Conservation (phyloP, 129 eudicot species). For the Solidago caesia region DNA sequence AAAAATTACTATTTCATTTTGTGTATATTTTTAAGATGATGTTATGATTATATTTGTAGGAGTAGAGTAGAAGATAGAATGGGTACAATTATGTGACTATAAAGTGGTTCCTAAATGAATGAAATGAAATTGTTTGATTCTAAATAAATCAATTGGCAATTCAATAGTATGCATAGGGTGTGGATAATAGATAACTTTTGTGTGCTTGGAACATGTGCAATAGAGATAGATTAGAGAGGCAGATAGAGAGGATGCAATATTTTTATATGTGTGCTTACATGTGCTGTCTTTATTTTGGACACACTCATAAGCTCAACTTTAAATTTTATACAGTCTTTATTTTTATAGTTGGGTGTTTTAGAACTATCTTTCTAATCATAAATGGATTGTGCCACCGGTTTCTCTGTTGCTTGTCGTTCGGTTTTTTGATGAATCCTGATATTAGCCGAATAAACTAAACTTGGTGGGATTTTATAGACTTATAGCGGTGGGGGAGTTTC, state of each 20-base stretch:
- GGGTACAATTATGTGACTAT: not conserved
- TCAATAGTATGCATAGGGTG: not conserved
- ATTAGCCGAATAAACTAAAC: no score
- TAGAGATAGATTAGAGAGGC: constrained; percentile 7
- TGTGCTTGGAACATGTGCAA: constrained; percentile 14
- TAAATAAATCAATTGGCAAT: constrained; percentile 8
- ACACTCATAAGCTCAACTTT: not conserved
- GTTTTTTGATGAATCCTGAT: no score
- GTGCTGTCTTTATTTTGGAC: constrained; percentile 14
- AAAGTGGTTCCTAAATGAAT: not conserved
- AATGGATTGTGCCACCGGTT: no score
- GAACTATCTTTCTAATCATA: no score
- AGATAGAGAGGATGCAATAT: not conserved
- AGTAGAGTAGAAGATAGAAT: no score
- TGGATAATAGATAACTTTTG: constrained; percentile 11
- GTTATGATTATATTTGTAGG: no score
- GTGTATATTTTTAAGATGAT: no score
- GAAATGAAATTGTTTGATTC: not conserved
- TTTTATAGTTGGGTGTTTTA: not conserved
- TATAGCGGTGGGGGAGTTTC: no score
- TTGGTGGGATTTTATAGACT: no score
- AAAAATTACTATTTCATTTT: no score
- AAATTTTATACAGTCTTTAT: constrained; percentile 9
- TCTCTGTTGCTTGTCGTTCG: no score
- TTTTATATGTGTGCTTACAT: not conserved